Percentiles rank a stretch among this genome's conserved stretches.
phyloP scores from a whole-genome alignment of 2,329 filamentous ascomycete species.

The Phyllosticta ampelicida region DNA sequence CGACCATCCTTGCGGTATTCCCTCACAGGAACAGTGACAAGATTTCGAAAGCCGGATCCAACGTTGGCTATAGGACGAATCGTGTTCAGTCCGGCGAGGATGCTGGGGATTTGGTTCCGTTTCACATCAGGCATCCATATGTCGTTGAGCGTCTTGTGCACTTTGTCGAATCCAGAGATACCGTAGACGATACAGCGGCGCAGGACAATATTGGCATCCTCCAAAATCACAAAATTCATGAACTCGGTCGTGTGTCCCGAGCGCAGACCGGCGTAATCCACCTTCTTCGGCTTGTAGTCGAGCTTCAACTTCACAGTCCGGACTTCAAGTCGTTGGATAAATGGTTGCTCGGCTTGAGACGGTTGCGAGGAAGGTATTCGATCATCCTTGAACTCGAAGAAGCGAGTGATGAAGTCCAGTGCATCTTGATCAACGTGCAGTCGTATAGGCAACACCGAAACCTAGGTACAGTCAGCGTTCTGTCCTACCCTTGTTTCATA shows the following conservation, averaged over 20 bases:
- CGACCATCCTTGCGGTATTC: slow-evolving; percentile 94
- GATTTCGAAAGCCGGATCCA: slow-evolving; percentile 71
- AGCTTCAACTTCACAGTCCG: slow-evolving; percentile 73
- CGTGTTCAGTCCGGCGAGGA: slow-evolving; percentile 79
- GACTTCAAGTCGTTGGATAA: slow-evolving; percentile 82
- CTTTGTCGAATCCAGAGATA: slow-evolving; percentile 76
- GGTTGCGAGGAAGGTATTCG: slow-evolving; percentile 30
- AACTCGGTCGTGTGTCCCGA: slow-evolving; percentile 95
- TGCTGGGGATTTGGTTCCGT: slow-evolving; percentile 74
- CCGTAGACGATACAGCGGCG: slow-evolving; percentile 89
- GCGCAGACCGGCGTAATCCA: slow-evolving; percentile 85
- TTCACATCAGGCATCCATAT: slow-evolving; percentile 95
- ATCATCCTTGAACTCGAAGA: slow-evolving; percentile 96
- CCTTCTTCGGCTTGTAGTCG: slow-evolving; percentile 97
- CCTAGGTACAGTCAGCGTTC: slow-evolving; percentile 21
- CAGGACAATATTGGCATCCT: slow-evolving; percentile 76
- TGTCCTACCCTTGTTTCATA: neutral
- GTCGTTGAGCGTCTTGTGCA: slow-evolving; percentile 84
- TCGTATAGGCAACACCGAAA: slow-evolving; percentile 69
- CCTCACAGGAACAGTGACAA: slow-evolving; percentile 78
- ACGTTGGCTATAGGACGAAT: slow-evolving; percentile 89
- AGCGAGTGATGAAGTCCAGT: slow-evolving; percentile 89
- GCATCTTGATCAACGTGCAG: slow-evolving; percentile 96
- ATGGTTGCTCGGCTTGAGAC: slow-evolving; percentile 54
- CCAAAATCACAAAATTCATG: slow-evolving; percentile 95